Evolutionary conservation across 1,139 yeast species (phyloP), one percentile per base, ranked within the genome.

Genomic region (Candida sp.): DNA sequence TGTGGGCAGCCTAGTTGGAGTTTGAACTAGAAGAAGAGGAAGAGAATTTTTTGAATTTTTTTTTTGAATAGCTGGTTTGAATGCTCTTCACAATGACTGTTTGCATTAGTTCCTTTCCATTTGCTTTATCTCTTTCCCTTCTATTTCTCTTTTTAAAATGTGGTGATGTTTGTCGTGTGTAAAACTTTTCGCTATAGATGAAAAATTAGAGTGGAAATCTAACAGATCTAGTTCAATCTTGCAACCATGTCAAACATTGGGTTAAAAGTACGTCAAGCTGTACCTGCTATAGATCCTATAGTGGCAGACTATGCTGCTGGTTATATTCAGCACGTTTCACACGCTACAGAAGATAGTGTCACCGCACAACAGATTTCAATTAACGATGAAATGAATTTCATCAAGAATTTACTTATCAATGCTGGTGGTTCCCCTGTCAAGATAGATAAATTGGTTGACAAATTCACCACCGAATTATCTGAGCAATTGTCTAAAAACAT

Each of bases 251-350:
- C 83, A 22, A 78, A 73, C 57, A 60, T 77, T 30, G 79, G 81
- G n/a, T 61, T 77, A 30, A 87, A 85, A 60, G 83, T 91, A n/a
- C 85, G 97, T 51, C 89, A 85, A 61, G 93, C 96, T 0, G 95
- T 84, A 5, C 95, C 96, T 3, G 75, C 87, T 1, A 79, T 91
- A 42, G 98, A 93, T 55, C 83, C 91, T 2, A 82, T 90, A n/a
- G 96, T 91, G 22, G 82, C 95, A 1, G 95, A 90, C 50, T 91
- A 91, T 58, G 95, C 96, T 2, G 84, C 85, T 38, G 99, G 98
- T 1, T 91, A 90, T 56, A 81, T 88, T 45, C 84, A 85, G 49
- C 93, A 89, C 66, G 73, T 90, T 22, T 80, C 89, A 22, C 74
- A 71, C 42, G 75, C 87, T 22, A 87, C 95, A 0, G 85, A 82